Evolutionary conservation across 495 filamentous ascomycete species (phyloP).

Genomic region (Hyaloscypha bicolor): DNA sequence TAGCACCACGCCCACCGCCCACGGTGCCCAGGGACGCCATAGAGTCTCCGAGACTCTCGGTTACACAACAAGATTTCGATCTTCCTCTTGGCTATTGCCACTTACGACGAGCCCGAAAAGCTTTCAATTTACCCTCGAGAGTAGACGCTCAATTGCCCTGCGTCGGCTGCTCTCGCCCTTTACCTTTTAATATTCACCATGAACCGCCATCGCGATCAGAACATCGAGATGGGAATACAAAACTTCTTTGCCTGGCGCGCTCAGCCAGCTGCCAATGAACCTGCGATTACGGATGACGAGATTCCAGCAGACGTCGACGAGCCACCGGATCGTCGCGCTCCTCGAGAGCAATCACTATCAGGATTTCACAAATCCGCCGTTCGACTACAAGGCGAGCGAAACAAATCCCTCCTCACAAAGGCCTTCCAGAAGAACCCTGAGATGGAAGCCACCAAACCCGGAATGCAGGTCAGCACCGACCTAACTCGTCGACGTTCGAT

Average conservation of each 20-base stretch:
- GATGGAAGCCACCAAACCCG: constrained; percentile 40
- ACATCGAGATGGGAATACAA: constrained; percentile 28
- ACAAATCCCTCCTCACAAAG: constrained; percentile 78
- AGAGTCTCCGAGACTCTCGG: not conserved
- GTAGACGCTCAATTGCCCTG: not conserved
- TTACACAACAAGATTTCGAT: not conserved
- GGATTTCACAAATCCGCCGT: constrained; percentile 45
- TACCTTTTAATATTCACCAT: constrained; percentile 14
- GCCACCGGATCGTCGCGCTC: constrained; percentile 42
- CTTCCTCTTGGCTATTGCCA: constrained; percentile 15
- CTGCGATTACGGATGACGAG: constrained; percentile 46
- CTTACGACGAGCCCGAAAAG: constrained; percentile 14
- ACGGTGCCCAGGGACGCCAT: constrained; percentile 58
- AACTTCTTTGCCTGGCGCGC: constrained; percentile 30
- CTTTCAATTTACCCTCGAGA: constrained; percentile 14
- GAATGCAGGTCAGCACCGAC: constrained; percentile 40
- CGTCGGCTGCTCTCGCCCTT: not conserved
- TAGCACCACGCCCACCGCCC: constrained; percentile 41
- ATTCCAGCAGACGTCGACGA: constrained; percentile 55
- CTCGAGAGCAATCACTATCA: constrained; percentile 36
- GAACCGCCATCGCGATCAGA: constrained; percentile 19
- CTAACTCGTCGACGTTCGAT: constrained; percentile 65
- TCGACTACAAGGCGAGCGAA: constrained; percentile 46
- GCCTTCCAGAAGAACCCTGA: constrained; percentile 71
- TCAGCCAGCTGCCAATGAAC: constrained; percentile 27